Evolutionary conservation across 1,284 basidiomycete species (phyloP).

Genomic region (Ceratobasidium sp.): DNA sequence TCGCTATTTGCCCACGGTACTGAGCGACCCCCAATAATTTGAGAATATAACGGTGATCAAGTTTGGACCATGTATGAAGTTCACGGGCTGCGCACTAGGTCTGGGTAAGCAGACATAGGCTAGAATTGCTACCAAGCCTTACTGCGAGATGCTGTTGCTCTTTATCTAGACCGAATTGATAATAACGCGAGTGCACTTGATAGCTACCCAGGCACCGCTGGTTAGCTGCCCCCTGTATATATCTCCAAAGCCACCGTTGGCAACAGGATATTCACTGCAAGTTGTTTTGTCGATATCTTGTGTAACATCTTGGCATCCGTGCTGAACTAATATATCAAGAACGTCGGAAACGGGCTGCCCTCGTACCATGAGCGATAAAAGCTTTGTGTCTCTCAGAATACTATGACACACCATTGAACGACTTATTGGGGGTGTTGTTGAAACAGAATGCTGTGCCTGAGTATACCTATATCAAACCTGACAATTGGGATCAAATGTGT

Average conservation of each 20-base stretch:
- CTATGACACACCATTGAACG: not conserved
- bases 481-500: not conserved
- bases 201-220: not conserved
- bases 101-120: not conserved
- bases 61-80: slow-evolving; percentile 19
- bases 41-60: not conserved
- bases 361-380: not conserved
- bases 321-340: not conserved
- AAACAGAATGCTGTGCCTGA: not conserved
- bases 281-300: not conserved
- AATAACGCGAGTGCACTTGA: slow-evolving; percentile 4
- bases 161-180: not conserved
- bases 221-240: not conserved
- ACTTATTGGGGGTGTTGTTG: not conserved
- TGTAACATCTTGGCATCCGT: slow-evolving; percentile 13
- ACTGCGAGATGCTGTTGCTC: not conserved
- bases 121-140: not conserved
- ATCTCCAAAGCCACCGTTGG: not conserved
- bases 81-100: not conserved
- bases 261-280: not conserved
- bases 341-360: not conserved
- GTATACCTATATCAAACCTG: not conserved
- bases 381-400: not conserved
- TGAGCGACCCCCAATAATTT: slow-evolving; percentile 7
- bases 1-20: not conserved